A percentile compares a stretch with the other conserved stretches of the same genome.
These are phyloP conservation scores for Ceratopteris richardii DNA, from an alignment of 75 land plant species.

Conservation along the genomic window DNA sequence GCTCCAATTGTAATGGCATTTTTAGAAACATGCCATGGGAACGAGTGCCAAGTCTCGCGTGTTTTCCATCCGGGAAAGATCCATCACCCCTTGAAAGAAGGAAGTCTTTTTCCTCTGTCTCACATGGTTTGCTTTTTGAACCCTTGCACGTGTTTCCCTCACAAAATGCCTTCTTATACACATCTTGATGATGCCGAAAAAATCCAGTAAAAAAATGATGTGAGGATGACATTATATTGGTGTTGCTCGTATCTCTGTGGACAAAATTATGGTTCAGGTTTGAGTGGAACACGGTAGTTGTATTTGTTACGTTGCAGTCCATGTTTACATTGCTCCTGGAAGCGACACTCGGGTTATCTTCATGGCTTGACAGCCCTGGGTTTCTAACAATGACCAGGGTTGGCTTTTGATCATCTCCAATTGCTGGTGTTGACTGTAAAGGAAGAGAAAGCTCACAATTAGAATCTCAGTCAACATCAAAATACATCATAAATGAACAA, in stretches of 20 bases:
- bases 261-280: too few species aligned
- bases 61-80: neutral
- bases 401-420: conserved; percentile 21
- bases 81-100: neutral
- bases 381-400: conserved; percentile 36
- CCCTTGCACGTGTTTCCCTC: neutral
- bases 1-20: conserved; percentile 1
- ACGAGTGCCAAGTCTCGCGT: neutral
- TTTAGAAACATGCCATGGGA: neutral
- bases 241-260: neutral
- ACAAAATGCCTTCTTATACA: neutral
- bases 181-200: neutral
- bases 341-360: neutral
- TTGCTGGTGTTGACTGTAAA: conserved; percentile 26
- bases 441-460: too few species aligned
- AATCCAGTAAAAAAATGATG: neutral
- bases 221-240: neutral
- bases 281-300: too few species aligned
- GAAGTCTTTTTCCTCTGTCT: neutral
- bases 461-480: too few species aligned
- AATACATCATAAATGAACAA: too few species aligned
- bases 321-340: neutral
- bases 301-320: neutral
- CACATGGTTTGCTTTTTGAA: neutral
- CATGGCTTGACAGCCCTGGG: conserved; percentile 23